Evolutionary conservation across 768 basidiomycete species (phyloP).

Genomic region (Agrocybe pediades): DNA sequence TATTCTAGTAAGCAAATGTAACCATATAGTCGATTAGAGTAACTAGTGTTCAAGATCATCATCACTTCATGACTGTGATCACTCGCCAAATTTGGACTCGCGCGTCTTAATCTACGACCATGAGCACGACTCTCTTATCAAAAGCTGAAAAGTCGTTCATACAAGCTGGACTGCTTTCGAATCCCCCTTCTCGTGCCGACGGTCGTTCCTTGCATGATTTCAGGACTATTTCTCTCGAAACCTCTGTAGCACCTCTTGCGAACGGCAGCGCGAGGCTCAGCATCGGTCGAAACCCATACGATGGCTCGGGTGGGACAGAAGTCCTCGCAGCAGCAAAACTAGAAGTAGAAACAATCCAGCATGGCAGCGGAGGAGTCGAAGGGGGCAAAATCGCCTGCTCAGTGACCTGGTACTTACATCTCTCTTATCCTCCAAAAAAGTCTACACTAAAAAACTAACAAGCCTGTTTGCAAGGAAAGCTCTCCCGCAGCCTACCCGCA

Average conservation of each 20-base stretch:
- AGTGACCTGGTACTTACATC: slow-evolving; percentile 72
- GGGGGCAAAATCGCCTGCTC: slow-evolving; percentile 66
- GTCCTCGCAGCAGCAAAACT: slow-evolving; percentile 78
- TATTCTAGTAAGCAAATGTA: neutral
- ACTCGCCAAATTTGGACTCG: neutral
- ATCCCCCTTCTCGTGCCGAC: slow-evolving; percentile 71
- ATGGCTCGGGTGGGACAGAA: slow-evolving; percentile 71
- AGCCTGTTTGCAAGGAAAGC: slow-evolving; percentile 44
- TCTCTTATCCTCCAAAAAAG: neutral
- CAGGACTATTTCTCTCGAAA: slow-evolving; percentile 71
- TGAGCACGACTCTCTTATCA: slow-evolving; percentile 47
- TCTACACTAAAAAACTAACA: slow-evolving; percentile 2
- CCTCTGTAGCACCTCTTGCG: slow-evolving; percentile 76
- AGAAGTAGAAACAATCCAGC: slow-evolving; percentile 67
- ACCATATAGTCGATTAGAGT: neutral
- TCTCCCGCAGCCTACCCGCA: slow-evolving; percentile 82
- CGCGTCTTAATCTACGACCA: neutral
- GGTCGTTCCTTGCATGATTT: slow-evolving; percentile 71
- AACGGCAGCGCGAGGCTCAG: slow-evolving; percentile 81
- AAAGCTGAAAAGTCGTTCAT: slow-evolving; percentile 84
- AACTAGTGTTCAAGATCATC: neutral
- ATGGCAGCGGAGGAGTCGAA: slow-evolving; percentile 47
- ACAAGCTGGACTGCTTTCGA: slow-evolving; percentile 59
- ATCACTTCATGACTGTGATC: neutral
- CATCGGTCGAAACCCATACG: slow-evolving; percentile 60